These are phyloP conservation scores for Saccharomycopsis crataegensis DNA, from an alignment of 1,139 yeast species.

Conservation along the genomic window DNA sequence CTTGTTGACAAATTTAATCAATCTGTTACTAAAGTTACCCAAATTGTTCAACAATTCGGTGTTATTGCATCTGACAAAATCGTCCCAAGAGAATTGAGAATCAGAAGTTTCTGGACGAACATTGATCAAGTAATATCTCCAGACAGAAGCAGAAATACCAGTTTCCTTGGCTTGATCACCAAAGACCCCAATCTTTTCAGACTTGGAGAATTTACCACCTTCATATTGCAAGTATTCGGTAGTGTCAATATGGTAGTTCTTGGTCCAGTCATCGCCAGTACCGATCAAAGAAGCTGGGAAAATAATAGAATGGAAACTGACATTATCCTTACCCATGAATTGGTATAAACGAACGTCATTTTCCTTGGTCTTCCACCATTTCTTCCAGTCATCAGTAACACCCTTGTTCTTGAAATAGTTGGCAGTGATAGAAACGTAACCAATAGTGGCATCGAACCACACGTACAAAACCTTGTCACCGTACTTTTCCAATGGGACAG, in stretches of 20 bases:
- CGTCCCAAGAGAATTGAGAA: constrained; percentile 95
- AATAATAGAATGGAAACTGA: constrained; percentile 96
- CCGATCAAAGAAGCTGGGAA: constrained; percentile 93
- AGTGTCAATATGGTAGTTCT: constrained; percentile 82
- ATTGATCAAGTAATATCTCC: constrained; percentile 93
- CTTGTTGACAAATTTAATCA: constrained; percentile 82
- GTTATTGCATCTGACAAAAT: constrained; percentile 89
- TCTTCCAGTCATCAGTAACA: constrained; percentile 46
- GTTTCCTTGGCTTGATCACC: constrained; percentile 96
- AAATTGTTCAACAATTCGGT: constrained; percentile 88
- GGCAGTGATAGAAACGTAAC: constrained; percentile 93
- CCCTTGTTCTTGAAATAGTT: constrained; percentile 40
- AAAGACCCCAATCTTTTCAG: constrained; percentile 94
- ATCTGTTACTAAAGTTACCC: constrained; percentile 94
- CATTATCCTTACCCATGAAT: constrained; percentile 99
- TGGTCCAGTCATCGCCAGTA: constrained; percentile 84
- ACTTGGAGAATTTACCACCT: constrained; percentile 95
- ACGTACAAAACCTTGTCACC: constrained; percentile 89
- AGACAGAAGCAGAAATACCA: constrained; percentile 84
- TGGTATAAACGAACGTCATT: constrained; percentile 75
- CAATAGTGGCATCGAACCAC: constrained; percentile 98
- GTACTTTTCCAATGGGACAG: constrained; percentile 81
- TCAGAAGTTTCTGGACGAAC: constrained; percentile 94
- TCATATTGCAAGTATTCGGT: constrained; percentile 97
- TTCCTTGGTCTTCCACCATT: constrained; percentile 92